Base-by-base conservation (phyloP, 352 stramenopile species). In the Phytophthora foliorum region DNA sequence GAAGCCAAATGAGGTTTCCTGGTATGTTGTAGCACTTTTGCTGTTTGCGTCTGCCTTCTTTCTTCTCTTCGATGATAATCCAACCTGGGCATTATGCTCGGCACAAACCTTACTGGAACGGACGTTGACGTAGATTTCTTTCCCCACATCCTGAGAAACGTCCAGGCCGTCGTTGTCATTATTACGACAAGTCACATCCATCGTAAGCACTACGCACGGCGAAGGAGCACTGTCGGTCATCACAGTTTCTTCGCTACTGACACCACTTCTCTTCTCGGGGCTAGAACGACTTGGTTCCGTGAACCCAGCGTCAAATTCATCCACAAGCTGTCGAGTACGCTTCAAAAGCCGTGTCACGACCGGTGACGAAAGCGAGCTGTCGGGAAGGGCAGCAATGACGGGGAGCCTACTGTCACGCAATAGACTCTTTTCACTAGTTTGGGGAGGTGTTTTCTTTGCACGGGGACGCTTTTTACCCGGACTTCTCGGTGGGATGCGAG, bases 271-370 rank as follows among this genome's bases (percentile, higher is more conserved):
- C 48, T 57, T 67, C 10, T 17, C 19, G 55, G 24, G 34, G 29
- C n/a, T 52, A 49, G 16, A 45, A 6, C 21, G 49, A 22, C 24
- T 63, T 22, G 13, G n/a, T 38, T 49, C 60, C 19, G 58, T 41
- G 27, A 74, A 74, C 9, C 64, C 62, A 4, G 53, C 49, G 38
- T 79, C 67, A 54, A 79, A 69, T 13, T 79, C 71, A 29, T 67
- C 45, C 36, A 74, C 57, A 13, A 79, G 62, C 32, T 79, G 57
- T 39, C 71, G 61, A 25, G 71, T 79, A 29, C 54, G 62, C 42
- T 59, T 75, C 27, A 76, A 62, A 57, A 76, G 71, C 42, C 53
- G 56, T 13, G 62, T 48, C 3, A 79, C 61, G 17, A 65, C 57
- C 7, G 71, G 62, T 13, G 67, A 73, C 22, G 71, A 73, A 13